Base-by-base conservation (phyloP, 441 rosid genomes). In the Erodium moschatum region DNA sequence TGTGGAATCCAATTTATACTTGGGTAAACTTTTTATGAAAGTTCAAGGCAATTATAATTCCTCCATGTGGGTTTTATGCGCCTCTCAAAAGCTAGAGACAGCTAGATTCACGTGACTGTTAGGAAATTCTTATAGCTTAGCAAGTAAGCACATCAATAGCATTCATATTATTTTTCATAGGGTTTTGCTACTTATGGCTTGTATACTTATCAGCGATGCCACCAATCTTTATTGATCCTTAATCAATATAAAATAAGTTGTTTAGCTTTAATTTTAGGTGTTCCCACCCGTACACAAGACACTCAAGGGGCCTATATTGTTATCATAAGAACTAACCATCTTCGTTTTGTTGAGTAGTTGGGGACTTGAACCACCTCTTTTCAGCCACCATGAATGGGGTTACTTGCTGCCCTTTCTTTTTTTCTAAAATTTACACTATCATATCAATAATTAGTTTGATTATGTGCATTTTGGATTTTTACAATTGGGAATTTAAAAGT, bases 331-430 rank as follows among this genome's bases (percentile, higher is more conserved):
- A 38, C 44, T 38, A 38, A 38, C 44, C 44, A 38, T 7, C 44
- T 38, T 5, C 6, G 44, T 38, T 38, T 38, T 38, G 44, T 38
- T 38, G n/a, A 38, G 44, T 84, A 89, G 92, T 89, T 80, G 92
- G 96, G 61, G 92, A 89, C 76, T 69, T 89, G 74, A 89, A 87
- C 68, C 90, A 89, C 54, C 69, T 89, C 75, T 87, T 89, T 40
- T 89, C 96, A 66, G 92, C 96, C 11, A 89, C 96, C 13, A 87
- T 89, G 96, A 84, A 88, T 16, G 96, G 96, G 63, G 96, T 89
- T 4, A 89, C 92, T 10, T 89, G 96, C 82, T 89, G 92, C 71
- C 73, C 87, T 50, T 82, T 92, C 74, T 89, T 89, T 73, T 92
- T 92, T 21, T n/a, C n/a, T n/a, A n/a, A n/a, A n/a, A n/a, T n/a